Evolutionary conservation across 306 rosid species (phyloP), one percentile per base, ranked within the genome.

Genomic region (Sicyos edulis): DNA sequence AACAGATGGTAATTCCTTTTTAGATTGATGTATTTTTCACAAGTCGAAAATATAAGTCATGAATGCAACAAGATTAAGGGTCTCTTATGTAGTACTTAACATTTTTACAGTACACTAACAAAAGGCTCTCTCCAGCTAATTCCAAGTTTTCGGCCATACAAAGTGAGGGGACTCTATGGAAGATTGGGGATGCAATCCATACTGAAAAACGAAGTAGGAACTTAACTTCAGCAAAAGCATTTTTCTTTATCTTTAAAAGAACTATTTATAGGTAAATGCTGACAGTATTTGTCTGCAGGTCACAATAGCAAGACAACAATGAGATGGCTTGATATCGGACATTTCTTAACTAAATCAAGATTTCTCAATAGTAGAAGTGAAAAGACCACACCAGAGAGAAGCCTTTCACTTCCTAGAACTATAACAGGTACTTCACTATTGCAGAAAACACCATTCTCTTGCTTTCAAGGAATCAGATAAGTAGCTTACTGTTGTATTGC

Each of bases 311-410:
- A 62, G 49, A 4, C 11, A 64, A 64, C 53, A n/a, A 64, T 42
- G 71, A 19, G 16, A 64, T 64, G 71, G 71, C 71, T 64, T 64
- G 54, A 64, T 19, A 64, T 64, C 16, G 11, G 17, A 19, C 53
- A 64, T 42, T 64, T 17, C 29, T 40, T 64, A 37, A 62, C 47
- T 29, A 62, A 62, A 7, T 62, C 13, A 8, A 40, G 20, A 29
- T 8, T 4, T 64, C 15, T 19, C 26, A 37, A 1, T 4, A 9
- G 21, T n/a, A 63, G 69, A 64, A 64, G 10, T 11, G 53, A 10
- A 17, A 64, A 42, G 0, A 17, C 7, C 71, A 52, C 53, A 42
- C 32, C 32, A 26, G 32, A 26, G 32, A 26, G 32, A 26, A 26
- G 32, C 32, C 32, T 26, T 26, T 26, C 32, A 26, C 32, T 26